phyloP scores from a whole-genome alignment of 2,329 filamentous ascomycete genomes.

The Arachnopeziza araneosa region DNA sequence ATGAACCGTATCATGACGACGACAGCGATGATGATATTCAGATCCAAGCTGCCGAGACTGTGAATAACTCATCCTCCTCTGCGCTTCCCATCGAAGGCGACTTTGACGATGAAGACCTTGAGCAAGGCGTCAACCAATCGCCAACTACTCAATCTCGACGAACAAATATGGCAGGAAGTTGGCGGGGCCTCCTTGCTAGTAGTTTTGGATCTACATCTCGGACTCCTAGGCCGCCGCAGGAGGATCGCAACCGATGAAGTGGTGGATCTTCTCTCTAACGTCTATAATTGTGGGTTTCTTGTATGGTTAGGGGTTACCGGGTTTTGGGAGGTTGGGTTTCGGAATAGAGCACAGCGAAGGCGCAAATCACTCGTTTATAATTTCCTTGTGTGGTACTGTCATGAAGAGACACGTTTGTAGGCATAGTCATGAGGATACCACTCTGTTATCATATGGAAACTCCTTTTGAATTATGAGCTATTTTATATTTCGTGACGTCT shows the following conservation, averaged over 20 bases:
- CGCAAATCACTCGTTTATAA: constrained; percentile 23
- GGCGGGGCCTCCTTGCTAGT: constrained; percentile 20
- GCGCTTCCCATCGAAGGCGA: constrained; percentile 19
- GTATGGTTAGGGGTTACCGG: not conserved
- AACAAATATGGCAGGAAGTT: constrained; percentile 15
- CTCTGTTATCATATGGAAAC: not conserved
- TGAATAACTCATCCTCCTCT: constrained; percentile 43
- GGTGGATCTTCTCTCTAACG: constrained; percentile 4
- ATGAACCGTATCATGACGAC: constrained; percentile 35
- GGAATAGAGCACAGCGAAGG: constrained; percentile 21
- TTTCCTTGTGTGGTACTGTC: not conserved
- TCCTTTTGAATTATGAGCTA: not conserved
- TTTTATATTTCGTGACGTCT: not conserved
- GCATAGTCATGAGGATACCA: not conserved
- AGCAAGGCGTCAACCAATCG: constrained; percentile 21
- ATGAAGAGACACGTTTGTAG: not conserved
- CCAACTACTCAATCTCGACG: constrained; percentile 14
- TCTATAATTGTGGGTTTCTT: not conserved
- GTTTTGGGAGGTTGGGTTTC: not conserved
- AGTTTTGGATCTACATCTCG: constrained; percentile 22
- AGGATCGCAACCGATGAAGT: constrained; percentile 26
- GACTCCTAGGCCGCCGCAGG: constrained; percentile 17
- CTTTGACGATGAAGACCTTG: constrained; percentile 19
- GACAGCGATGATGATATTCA: constrained; percentile 40
- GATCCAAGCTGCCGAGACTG: constrained; percentile 37